Evolutionary conservation across 495 filamentous ascomycete genomes (phyloP), one percentile per base, ranked within the genome.

Genomic region (Xylaria castorea): DNA sequence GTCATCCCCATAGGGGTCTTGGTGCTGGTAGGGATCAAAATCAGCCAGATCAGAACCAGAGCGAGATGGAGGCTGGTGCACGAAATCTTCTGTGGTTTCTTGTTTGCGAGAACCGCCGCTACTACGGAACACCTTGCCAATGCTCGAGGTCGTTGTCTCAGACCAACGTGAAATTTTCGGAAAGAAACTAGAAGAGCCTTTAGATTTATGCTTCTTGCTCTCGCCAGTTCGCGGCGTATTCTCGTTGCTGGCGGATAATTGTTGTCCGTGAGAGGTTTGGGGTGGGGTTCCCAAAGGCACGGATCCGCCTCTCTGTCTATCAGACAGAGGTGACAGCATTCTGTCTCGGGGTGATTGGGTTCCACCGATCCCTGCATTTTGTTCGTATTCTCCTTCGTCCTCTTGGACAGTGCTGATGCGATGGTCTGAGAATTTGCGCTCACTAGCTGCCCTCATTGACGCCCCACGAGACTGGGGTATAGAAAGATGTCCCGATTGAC

Each of bases 151-250:
- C 5, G 96, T 98, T 27, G 96, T 98, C 81, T 96, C 95, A 5
- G 95, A 98, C 96, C 96, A 99, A 40, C 96, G 90, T 16, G 97
- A 98, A 71, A 97, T 93, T 81, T 95, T 97, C 32, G 94, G 93
- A 83, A 94, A 86, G 84, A 87, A 96, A 79, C 97, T 91, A 5
- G 93, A 96, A 18, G 94, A 95, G 75, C 89, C 91, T 81, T 89
- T 93, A 14, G 93, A 96, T 81, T 97, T 97, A 81, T 97, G 94
- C 83, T 97, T 98, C 75, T 91, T 91, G 70, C 89, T 86, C 81
- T 95, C 94, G 38, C 93, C 92, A 8, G 89, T 90, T 66, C 77
- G 77, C 40, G 94, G 93, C 0, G 94, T 95, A 64, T 93, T 92
- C 75, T 96, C 93, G 65, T 88, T 88, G 81, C 90, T 93, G 25